These are phyloP conservation scores for Cordyceps cateniannulata DNA, from an alignment of 2,329 filamentous ascomycete species.

Conservation along the genomic window DNA sequence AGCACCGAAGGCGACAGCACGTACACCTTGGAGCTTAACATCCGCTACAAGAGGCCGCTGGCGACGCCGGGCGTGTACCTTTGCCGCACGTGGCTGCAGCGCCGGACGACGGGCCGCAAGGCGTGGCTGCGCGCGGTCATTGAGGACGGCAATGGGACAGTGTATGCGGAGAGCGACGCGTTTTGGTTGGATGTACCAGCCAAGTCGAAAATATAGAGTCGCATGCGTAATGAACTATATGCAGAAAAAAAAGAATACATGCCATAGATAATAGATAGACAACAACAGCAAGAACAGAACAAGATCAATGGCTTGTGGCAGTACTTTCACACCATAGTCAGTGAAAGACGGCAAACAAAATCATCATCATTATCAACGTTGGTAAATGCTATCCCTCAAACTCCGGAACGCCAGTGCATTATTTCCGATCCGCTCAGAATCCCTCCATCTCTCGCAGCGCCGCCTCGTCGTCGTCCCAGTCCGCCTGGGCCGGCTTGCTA, in stretches of 20 bases:
- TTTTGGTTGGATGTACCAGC: constrained; percentile 7
- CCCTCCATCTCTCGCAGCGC: constrained; percentile 60
- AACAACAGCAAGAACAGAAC: no score
- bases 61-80: constrained; percentile 14
- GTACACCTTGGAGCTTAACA: constrained; percentile 16
- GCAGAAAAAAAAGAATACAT: background rate
- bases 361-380: background rate
- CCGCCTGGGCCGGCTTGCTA: constrained; percentile 21
- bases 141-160: constrained; percentile 10
- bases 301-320: background rate
- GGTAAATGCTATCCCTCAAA: background rate
- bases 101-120: constrained; percentile 16
- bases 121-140: constrained; percentile 16
- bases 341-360: background rate
- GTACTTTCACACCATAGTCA: background rate
- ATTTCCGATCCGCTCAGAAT: constrained; percentile 27
- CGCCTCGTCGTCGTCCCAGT: constrained; percentile 58
- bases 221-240: background rate
- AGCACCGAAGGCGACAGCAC: constrained; percentile 14
- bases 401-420: background rate
- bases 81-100: constrained; percentile 11
- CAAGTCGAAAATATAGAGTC: background rate
- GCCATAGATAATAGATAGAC: background rate
- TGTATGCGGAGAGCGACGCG: constrained; percentile 3
- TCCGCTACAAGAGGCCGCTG: constrained; percentile 17